Evolutionary conservation across 768 basidiomycete genomes (phyloP).

Genomic region (Leccinum broughii): DNA sequence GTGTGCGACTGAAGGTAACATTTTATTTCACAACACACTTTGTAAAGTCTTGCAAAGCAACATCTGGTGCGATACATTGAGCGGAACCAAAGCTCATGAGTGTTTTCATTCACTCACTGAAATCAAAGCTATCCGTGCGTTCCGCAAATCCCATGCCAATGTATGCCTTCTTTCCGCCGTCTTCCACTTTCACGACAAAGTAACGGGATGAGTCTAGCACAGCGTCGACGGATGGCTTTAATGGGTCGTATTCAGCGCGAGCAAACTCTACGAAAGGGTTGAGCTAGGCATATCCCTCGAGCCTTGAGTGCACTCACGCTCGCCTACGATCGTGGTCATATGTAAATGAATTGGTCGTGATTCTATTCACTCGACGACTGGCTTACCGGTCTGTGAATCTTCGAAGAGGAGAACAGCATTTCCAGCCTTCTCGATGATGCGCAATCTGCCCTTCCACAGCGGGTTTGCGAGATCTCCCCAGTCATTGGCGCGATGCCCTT

Average conservation of each 20-base stretch:
- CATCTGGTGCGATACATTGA: slow-evolving; percentile 48
- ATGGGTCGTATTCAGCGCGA: slow-evolving; percentile 75
- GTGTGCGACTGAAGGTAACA: neutral
- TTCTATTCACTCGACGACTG: slow-evolving; percentile 2
- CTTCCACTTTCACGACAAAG: slow-evolving; percentile 91
- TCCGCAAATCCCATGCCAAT: slow-evolving; percentile 94
- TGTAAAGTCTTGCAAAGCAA: slow-evolving; percentile 82
- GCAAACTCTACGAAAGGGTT: slow-evolving; percentile 70
- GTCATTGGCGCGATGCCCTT: slow-evolving; percentile 88
- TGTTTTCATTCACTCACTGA: slow-evolving; percentile 57
- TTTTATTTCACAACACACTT: slow-evolving; percentile 48
- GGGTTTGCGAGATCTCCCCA: slow-evolving; percentile 87
- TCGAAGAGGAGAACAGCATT: slow-evolving; percentile 77
- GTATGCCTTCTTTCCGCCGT: slow-evolving; percentile 83
- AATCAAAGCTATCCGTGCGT: slow-evolving; percentile 87
- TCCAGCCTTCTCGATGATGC: slow-evolving; percentile 76
- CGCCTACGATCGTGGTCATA: slow-evolving; percentile 44
- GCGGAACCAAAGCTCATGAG: neutral
- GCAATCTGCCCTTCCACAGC: slow-evolving; percentile 89
- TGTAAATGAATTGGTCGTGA: slow-evolving; percentile 5
- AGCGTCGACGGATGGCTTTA: slow-evolving; percentile 87
- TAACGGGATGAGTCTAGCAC: slow-evolving; percentile 94
- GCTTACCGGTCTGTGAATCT: slow-evolving; percentile 73
- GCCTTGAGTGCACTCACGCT: slow-evolving; percentile 49
- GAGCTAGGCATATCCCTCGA: slow-evolving; percentile 14